These are phyloP conservation scores for Ploettnerulaceae sp. DNA, from an alignment of 2,329 filamentous ascomycete species.

Conservation along the genomic window DNA sequence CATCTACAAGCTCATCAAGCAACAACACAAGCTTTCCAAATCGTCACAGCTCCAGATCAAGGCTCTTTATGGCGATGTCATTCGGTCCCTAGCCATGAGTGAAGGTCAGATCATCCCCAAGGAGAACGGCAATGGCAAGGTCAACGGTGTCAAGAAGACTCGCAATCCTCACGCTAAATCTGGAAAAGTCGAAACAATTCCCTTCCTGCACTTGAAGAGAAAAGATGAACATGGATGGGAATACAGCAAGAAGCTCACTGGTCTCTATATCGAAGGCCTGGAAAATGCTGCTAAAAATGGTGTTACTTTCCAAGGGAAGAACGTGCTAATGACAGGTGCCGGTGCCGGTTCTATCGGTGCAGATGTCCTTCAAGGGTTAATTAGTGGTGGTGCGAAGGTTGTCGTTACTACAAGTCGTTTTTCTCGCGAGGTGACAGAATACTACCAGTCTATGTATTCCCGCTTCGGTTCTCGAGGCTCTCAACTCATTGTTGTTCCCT, in stretches of 20 bases:
- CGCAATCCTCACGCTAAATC: constrained; percentile 56
- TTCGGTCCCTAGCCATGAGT: constrained; percentile 94
- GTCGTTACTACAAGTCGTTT: constrained; percentile 95
- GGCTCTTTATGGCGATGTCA: constrained; percentile 86
- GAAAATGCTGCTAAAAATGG: constrained; percentile 83
- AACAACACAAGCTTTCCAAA: constrained; percentile 97
- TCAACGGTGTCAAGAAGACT: constrained; percentile 52
- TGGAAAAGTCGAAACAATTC: constrained; percentile 94
- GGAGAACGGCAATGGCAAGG: constrained; percentile 60
- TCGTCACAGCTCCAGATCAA: constrained; percentile 96
- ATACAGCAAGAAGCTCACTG: constrained; percentile 98
- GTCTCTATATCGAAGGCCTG: constrained; percentile 84
- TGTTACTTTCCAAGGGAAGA: constrained; percentile 90
- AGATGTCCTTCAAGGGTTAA: constrained; percentile 90
- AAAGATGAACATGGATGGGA: constrained; percentile 94
- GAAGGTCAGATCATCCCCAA: constrained; percentile 94
- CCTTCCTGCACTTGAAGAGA: constrained; percentile 94
- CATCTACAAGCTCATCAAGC: constrained; percentile 97
- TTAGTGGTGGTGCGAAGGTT: constrained; percentile 95
- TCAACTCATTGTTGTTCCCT: constrained; percentile 94
- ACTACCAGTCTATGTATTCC: constrained; percentile 98
- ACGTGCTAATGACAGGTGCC: constrained; percentile 96
- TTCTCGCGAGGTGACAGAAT: constrained; percentile 96
- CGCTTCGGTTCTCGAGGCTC: constrained; percentile 90
- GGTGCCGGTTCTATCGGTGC: constrained; percentile 97